Conservation (phyloP, 805 yeast genomes). For the Monosporozyma siamensis region DNA sequence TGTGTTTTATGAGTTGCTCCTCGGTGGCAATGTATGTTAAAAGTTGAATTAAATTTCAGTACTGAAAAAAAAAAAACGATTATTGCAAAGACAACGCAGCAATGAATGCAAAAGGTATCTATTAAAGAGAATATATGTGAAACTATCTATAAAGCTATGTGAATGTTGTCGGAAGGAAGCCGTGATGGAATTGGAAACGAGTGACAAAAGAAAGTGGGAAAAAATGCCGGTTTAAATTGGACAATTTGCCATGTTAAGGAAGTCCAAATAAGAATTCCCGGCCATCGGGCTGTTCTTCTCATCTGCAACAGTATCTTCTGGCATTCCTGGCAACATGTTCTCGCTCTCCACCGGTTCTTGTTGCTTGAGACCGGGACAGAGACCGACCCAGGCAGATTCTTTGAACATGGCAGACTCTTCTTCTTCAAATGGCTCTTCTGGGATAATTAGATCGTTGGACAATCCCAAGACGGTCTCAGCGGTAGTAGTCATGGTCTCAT, state of each 20-base stretch:
- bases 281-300: background rate
- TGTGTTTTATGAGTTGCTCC: too few relatives aligned
- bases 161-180: too few relatives aligned
- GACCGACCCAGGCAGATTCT: background rate
- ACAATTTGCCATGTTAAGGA: constrained; percentile 2
- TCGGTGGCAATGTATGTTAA: too few relatives aligned
- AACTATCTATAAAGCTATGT: too few relatives aligned
- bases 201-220: too few relatives aligned
- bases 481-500: background rate
- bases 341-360: background rate
- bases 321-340: background rate
- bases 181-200: too few relatives aligned
- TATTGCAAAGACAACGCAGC: too few relatives aligned
- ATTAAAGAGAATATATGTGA: too few relatives aligned
- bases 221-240: background rate
- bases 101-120: too few relatives aligned
- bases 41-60: too few relatives aligned
- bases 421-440: background rate
- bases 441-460: too few relatives aligned
- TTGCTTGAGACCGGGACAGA: constrained; percentile 1
- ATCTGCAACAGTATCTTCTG: background rate
- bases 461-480: background rate
- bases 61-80: too few relatives aligned
- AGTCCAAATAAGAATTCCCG: constrained; percentile 1
- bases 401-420: constrained; percentile 5